These are phyloP conservation scores for Moesziomyces sp. DNA, from an alignment of 1,284 basidiomycete genomes.

Conservation along the genomic window DNA sequence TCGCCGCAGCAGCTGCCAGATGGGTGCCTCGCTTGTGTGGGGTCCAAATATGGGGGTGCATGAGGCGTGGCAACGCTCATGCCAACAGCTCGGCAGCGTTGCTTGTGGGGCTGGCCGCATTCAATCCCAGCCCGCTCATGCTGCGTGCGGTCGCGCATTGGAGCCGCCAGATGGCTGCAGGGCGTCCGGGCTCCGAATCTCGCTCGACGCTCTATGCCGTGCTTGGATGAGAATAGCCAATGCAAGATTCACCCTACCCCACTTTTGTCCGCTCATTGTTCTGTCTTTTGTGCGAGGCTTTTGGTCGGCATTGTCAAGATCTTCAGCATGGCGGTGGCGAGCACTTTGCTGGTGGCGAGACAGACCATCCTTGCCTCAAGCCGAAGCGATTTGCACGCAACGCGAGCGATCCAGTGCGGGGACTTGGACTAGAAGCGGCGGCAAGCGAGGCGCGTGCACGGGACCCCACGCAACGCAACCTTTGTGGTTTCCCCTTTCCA, in stretches of 20 bases:
- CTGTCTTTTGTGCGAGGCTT: too few relatives aligned
- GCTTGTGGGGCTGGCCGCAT: neutral
- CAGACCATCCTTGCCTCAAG: neutral
- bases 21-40: neutral
- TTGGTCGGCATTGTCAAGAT: too few relatives aligned
- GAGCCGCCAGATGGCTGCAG: too few relatives aligned
- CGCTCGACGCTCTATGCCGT: too few relatives aligned
- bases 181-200: too few relatives aligned
- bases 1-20: neutral
- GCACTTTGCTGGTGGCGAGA: neutral
- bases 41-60: neutral
- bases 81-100: neutral
- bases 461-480: neutral
- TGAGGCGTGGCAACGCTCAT: neutral
- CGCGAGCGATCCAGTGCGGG: neutral
- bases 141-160: too few relatives aligned
- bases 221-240: too few relatives aligned
- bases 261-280: too few relatives aligned
- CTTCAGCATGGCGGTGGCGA: neutral
- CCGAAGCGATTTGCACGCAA: neutral
- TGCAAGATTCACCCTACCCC: too few relatives aligned
- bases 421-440: conserved; percentile 1
- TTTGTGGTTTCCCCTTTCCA: neutral
- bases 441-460: conserved; percentile 14
- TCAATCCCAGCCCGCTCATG: neutral